Percentiles rank a stretch among this genome's conserved stretches.
These are phyloP conservation scores for Lentinus tigrinus DNA, from an alignment of 768 basidiomycete species.

Conservation along the genomic window DNA sequence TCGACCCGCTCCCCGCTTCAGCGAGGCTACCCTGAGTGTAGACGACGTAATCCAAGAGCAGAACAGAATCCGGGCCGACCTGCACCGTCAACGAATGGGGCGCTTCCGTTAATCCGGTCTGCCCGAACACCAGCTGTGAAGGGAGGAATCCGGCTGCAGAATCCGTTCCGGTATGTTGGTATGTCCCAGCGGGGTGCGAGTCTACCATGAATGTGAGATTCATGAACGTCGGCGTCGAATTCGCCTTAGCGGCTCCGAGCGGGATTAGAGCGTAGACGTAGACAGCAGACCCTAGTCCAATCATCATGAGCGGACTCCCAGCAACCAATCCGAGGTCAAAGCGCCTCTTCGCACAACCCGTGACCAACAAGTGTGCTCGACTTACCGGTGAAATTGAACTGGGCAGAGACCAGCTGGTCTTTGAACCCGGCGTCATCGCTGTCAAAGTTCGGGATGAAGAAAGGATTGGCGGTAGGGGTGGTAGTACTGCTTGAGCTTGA, in stretches of 20 bases:
- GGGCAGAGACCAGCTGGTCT: constrained; percentile 21
- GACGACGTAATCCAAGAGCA: constrained; percentile 49
- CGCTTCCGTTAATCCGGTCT: constrained; percentile 33
- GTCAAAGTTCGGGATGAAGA: constrained; percentile 24
- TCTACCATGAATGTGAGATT: constrained; percentile 49
- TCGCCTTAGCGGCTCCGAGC: constrained; percentile 22
- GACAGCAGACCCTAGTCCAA: constrained; percentile 43
- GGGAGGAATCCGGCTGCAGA: constrained; percentile 30
- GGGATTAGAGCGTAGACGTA: constrained; percentile 46
- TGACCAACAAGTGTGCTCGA: constrained; percentile 5
- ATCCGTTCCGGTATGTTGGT: constrained; percentile 30
- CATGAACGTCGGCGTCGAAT: constrained; percentile 36
- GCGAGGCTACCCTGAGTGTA: constrained; percentile 29
- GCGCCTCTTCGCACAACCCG: not conserved
- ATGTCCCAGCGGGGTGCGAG: constrained; percentile 27
- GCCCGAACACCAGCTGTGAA: constrained; percentile 39
- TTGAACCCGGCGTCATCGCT: constrained; percentile 24
- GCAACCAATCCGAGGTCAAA: not conserved
- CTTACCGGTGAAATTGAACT: constrained; percentile 30
- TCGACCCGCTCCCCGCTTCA: constrained; percentile 14
- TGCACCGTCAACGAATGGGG: constrained; percentile 44
- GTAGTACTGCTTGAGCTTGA: not conserved
- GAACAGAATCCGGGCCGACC: constrained; percentile 44
- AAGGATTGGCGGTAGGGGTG: constrained; percentile 14
- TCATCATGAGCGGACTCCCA: not conserved